Evolutionary conservation across 1,284 basidiomycete genomes (phyloP).

Genomic region (Irpex sp.): DNA sequence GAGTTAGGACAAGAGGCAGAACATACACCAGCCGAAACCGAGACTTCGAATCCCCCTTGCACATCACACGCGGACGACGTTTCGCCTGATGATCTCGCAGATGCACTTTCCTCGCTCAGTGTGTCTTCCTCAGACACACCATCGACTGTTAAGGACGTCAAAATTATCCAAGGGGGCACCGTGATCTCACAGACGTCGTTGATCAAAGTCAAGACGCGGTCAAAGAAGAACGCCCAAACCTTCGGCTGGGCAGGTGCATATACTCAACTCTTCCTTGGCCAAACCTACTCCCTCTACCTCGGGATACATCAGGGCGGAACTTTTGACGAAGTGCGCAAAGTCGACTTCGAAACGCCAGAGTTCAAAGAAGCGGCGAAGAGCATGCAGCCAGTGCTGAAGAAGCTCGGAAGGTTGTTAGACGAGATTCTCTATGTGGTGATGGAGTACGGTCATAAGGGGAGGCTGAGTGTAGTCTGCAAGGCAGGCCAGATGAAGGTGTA

Average conservation of each 20-base stretch:
- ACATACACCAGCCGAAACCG: neutral
- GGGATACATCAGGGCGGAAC: slow-evolving; percentile 31
- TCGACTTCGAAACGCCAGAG: slow-evolving; percentile 6
- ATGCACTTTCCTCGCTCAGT: slow-evolving; percentile 5
- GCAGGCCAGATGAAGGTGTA: neutral
- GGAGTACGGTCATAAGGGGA: neutral
- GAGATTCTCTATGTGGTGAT: slow-evolving; percentile 9
- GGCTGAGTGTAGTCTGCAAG: neutral
- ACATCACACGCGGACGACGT: neutral
- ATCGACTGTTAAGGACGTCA: neutral
- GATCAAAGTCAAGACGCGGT: slow-evolving; percentile 39
- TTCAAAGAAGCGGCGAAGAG: neutral
- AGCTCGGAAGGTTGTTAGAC: slow-evolving; percentile 9
- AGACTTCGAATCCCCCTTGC: neutral
- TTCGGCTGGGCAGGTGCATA: slow-evolving; percentile 36
- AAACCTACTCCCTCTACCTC: slow-evolving; percentile 33
- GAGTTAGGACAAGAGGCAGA: neutral
- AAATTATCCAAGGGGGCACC: slow-evolving; percentile 19
- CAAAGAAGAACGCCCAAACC: slow-evolving; percentile 14
- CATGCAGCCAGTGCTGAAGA: slow-evolving; percentile 12
- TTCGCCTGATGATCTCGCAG: slow-evolving; percentile 6
- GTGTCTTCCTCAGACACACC: neutral
- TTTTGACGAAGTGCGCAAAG: slow-evolving; percentile 19
- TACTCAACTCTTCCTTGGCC: slow-evolving; percentile 38
- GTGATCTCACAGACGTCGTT: slow-evolving; percentile 32